These are phyloP conservation scores for Nigrospora oryzae DNA, from an alignment of 2,329 filamentous ascomycete genomes.

Conservation along the genomic window DNA sequence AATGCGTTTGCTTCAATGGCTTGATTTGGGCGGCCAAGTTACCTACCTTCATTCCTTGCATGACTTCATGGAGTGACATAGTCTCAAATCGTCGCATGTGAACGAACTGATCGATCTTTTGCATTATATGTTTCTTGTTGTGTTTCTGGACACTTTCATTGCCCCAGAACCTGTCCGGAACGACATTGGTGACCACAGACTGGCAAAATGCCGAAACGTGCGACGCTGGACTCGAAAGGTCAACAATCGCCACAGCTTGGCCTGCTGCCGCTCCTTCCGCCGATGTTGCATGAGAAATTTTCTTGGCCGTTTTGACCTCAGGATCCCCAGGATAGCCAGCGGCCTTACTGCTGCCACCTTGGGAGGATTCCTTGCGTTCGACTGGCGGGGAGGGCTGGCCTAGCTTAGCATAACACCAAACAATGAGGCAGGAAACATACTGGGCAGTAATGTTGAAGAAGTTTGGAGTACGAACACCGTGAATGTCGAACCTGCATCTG, in stretches of 20 bases:
- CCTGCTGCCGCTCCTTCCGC: too few species aligned
- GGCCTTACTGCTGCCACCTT: not conserved
- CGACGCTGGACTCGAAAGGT: slow-evolving; percentile 57
- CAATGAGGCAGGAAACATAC: slow-evolving; percentile 9
- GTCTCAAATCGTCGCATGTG: slow-evolving; percentile 72
- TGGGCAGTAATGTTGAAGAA: slow-evolving; percentile 78
- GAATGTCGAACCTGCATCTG: slow-evolving; percentile 63
- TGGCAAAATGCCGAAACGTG: slow-evolving; percentile 83
- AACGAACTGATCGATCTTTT: slow-evolving; percentile 70
- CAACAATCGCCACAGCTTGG: slow-evolving; percentile 43
- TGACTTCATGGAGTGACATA: slow-evolving; percentile 68
- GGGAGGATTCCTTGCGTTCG: not conserved
- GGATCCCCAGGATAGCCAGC: slow-evolving; percentile 5
- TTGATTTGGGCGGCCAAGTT: too few species aligned
- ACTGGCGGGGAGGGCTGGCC: not conserved
- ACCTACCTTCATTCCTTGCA: slow-evolving; percentile 64
- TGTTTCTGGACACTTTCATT: slow-evolving; percentile 35
- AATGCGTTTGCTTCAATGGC: too few species aligned
- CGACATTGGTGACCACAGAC: slow-evolving; percentile 60
- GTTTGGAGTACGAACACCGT: slow-evolving; percentile 69
- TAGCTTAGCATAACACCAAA: not conserved
- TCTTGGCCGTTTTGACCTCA: not conserved
- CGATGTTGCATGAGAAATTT: not conserved
- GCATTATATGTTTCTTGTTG: slow-evolving; percentile 57
- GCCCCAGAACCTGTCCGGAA: slow-evolving; percentile 74